phyloP scores from a whole-genome alignment of 345 rosid species.

The Heritiera littoralis region DNA sequence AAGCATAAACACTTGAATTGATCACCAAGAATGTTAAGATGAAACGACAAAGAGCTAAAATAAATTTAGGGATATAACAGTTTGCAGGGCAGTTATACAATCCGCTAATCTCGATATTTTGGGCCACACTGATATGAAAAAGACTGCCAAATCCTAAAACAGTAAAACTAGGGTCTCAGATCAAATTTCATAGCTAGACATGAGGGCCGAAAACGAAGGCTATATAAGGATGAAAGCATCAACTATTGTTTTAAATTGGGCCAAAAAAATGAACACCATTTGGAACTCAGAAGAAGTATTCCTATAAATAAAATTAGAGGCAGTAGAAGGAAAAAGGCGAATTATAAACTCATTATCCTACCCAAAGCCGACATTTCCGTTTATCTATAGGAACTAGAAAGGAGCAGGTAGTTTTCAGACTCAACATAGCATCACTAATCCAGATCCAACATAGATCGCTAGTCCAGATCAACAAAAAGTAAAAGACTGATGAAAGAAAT shows the following conservation, averaged over 20 bases:
- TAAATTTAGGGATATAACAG: not conserved
- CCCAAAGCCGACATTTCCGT: not conserved
- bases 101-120: not conserved
- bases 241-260: too few species aligned
- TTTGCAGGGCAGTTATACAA: not conserved
- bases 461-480: not conserved
- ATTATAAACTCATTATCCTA: not conserved
- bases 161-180: not conserved
- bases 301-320: not conserved
- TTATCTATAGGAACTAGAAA: not conserved
- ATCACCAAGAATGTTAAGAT: not conserved
- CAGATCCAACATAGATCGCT: not conserved
- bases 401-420: not conserved
- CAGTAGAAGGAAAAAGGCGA: not conserved
- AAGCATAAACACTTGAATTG: not conserved
- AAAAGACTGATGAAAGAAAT: not conserved
- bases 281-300: not conserved
- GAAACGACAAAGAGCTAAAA: not conserved
- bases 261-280: too few species aligned
- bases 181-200: not conserved
- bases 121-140: not conserved
- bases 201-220: not conserved
- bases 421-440: not conserved
- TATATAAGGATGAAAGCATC: not conserved
- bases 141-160: not conserved